phyloP scores from a whole-genome alignment of 2,329 filamentous ascomycete genomes.

The Phialophora chinensis region DNA sequence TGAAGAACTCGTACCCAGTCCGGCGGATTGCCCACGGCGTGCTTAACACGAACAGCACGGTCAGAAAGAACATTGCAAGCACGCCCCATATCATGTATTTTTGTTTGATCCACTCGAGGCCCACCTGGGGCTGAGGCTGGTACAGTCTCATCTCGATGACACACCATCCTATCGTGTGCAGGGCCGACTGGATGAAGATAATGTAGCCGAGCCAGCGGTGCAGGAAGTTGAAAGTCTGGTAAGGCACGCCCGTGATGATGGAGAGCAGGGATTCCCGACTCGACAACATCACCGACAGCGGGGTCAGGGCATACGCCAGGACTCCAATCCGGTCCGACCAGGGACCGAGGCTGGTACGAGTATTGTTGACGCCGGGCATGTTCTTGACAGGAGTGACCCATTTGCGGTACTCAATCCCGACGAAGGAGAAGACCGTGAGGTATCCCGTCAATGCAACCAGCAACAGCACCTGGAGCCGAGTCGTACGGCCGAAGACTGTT shows the following conservation, averaged over 20 bases:
- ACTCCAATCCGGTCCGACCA: slow-evolving; percentile 73
- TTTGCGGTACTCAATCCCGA: slow-evolving; percentile 69
- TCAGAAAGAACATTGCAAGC: slow-evolving; percentile 69
- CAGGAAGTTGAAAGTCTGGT: slow-evolving; percentile 78
- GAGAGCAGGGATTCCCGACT: slow-evolving; percentile 73
- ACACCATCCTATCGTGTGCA: slow-evolving; percentile 76
- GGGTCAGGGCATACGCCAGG: slow-evolving; percentile 75
- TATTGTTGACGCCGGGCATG: slow-evolving; percentile 64
- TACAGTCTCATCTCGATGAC: slow-evolving; percentile 71
- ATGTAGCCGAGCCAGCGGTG: slow-evolving; percentile 78
- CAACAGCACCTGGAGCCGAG: slow-evolving; percentile 69
- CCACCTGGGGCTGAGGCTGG: slow-evolving; percentile 70
- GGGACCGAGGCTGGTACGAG: slow-evolving; percentile 68
- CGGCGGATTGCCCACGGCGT: slow-evolving; percentile 64
- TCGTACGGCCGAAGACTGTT: slow-evolving; percentile 69
- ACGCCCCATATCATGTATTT: slow-evolving; percentile 76
- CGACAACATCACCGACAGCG: slow-evolving; percentile 70
- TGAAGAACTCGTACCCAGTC: slow-evolving; percentile 79
- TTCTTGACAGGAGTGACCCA: slow-evolving; percentile 73
- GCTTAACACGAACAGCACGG: slow-evolving; percentile 66
- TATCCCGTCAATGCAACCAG: slow-evolving; percentile 66
- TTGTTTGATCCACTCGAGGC: slow-evolving; percentile 64
- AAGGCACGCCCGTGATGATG: slow-evolving; percentile 72
- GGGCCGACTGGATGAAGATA: slow-evolving; percentile 69
- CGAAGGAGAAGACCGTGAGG: slow-evolving; percentile 70